Base-by-base conservation (phyloP, 2,329 filamentous ascomycete genomes). In the Penicillium corylophilum region DNA sequence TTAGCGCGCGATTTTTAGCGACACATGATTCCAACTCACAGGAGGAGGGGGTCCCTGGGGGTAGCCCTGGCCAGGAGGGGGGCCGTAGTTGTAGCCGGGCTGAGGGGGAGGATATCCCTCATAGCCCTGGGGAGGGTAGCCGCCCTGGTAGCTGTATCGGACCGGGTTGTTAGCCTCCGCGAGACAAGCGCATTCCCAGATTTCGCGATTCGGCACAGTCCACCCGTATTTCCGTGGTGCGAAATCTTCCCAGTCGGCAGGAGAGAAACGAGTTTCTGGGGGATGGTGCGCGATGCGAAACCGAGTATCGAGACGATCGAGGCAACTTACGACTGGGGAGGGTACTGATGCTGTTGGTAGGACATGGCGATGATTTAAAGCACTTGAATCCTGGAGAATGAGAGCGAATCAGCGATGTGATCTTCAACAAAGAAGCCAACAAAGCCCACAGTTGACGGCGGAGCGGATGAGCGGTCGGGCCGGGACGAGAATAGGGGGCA, bases 51-150 rank as follows among this genome's bases (percentile, higher is more conserved):
- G 24, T 12, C 29, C 29, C 23, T 23, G 49, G 44, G 61, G 69
- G 36, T 70, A 69, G 40, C 66, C 64, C 41, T 66, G 66, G n/a
- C 63, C n/a, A 5, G 29, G 29, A 33, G 29, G 31, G n/a, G n/a
- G n/a, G n/a, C n/a, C n/a, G n/a, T 35, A 35, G n/a, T 13, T 13
- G 23, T 28, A 69, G 40, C 66, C 64, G 40, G 65, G 66, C 16
- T 63, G 31, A 29, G 28, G 3, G 13, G 29, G 29, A 33, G 29
- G 31, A 2, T 35, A 35, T 15, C 31, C 31, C 31, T 13, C 35
- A 5, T 38, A 38, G 35, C 35, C 35, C 35, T 38, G 35, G 35
- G 35, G 67, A 39, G 64, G 64, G 50, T 72, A 58, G 7, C 50
- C 46, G 24, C 33, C 40, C n/a, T n/a, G n/a, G 35, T 60, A 66